These are phyloP conservation scores for Nemania sp. DNA, from an alignment of 2,329 filamentous ascomycete species.

Conservation along the genomic window DNA sequence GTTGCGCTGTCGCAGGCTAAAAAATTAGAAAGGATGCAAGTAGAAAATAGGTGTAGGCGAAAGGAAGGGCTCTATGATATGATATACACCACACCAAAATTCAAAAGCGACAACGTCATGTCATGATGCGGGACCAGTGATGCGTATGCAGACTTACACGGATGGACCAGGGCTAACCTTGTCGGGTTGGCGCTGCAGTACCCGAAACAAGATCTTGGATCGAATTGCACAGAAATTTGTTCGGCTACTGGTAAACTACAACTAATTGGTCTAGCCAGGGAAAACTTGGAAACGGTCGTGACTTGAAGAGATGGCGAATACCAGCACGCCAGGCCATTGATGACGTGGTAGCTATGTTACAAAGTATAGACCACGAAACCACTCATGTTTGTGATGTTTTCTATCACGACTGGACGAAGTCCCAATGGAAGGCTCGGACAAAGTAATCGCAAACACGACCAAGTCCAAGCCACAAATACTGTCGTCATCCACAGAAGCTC, in stretches of 20 bases:
- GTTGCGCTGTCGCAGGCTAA: too few species aligned
- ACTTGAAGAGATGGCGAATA: neutral
- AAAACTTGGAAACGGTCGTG: neutral
- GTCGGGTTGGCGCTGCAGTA: neutral
- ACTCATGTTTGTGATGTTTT: neutral
- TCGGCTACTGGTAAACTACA: too few species aligned
- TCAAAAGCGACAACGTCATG: constrained; percentile 12
- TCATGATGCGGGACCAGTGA: constrained; percentile 7
- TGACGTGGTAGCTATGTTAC: neutral
- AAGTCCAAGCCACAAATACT: neutral
- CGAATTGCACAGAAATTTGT: too few species aligned
- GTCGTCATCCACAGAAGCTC: neutral
- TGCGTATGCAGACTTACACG: too few species aligned
- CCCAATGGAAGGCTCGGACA: neutral
- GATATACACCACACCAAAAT: too few species aligned
- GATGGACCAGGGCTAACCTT: neutral
- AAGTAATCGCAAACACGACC: neutral
- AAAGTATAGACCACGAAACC: neutral
- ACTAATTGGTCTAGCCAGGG: too few species aligned
- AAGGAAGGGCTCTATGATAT: too few species aligned
- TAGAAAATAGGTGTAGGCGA: too few species aligned
- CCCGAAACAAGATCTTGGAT: constrained; percentile 1
- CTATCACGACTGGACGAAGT: neutral
- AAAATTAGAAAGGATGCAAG: too few species aligned
- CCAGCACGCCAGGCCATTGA: neutral